These are phyloP conservation scores for Athelia psychrophila DNA, from an alignment of 1,284 basidiomycete species.

Conservation along the genomic window DNA sequence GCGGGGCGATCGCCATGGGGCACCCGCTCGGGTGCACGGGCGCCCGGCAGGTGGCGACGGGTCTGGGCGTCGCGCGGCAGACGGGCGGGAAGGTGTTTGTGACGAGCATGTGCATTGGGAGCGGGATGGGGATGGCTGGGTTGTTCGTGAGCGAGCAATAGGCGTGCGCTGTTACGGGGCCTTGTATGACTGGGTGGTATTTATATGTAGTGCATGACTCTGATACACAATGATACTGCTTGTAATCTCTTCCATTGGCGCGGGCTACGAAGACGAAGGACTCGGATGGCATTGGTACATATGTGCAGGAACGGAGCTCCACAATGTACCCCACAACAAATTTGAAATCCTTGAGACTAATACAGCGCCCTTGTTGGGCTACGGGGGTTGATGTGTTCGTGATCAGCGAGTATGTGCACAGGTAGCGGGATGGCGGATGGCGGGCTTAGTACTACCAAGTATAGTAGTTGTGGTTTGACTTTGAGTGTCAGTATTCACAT, in stretches of 20 bases:
- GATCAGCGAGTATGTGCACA: too few species aligned
- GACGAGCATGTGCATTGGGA: conserved; percentile 95
- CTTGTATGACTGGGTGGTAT: background rate
- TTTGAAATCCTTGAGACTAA: too few species aligned
- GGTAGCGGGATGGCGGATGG: too few species aligned
- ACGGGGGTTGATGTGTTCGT: too few species aligned
- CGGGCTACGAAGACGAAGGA: background rate
- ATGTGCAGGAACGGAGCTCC: background rate
- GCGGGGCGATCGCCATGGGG: conserved; percentile 89
- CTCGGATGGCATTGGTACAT: background rate
- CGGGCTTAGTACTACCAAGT: too few species aligned
- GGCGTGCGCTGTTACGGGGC: background rate
- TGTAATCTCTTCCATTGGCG: background rate
- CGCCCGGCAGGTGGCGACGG: conserved; percentile 86
- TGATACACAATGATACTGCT: background rate
- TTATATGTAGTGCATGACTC: background rate
- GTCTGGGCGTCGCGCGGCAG: conserved; percentile 79
- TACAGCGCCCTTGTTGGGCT: too few species aligned
- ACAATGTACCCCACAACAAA: too few species aligned
- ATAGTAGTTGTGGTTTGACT: too few species aligned
- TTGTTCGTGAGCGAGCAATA: conserved; percentile 86
- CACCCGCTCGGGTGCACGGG: conserved; percentile 86
- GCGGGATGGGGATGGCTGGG: conserved; percentile 84
- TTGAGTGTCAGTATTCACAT: too few species aligned
- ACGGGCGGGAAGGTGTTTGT: conserved; percentile 76